Conservation (phyloP, 139 green algal genomes). For the Mesotaenium endlicherianum region DNA sequence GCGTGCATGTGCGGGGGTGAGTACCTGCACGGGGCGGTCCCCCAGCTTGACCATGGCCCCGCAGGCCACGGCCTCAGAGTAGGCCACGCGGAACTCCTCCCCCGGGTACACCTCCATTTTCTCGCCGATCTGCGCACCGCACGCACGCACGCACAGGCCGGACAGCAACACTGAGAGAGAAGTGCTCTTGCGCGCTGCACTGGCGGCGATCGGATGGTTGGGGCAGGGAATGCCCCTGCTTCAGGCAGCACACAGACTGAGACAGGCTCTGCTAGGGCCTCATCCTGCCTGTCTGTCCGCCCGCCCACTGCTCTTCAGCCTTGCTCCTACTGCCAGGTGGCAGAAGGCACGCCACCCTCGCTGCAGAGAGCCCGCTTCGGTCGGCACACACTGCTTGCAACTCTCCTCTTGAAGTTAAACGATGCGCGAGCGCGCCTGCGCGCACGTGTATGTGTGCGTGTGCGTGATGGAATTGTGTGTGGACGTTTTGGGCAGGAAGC, state of each 20-base stretch:
- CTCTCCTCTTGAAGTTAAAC: too few relatives aligned
- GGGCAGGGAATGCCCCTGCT: background rate
- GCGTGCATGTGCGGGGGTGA: background rate
- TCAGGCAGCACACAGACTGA: background rate
- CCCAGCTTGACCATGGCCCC: constrained; percentile 29
- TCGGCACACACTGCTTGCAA: too few relatives aligned
- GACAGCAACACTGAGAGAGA: background rate
- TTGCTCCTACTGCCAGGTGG: too few relatives aligned
- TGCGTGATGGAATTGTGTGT: too few relatives aligned
- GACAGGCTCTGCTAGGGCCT: too few relatives aligned
- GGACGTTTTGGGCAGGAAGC: background rate
- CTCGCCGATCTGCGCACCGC: constrained; percentile 3
- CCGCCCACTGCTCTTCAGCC: too few relatives aligned
- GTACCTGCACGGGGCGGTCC: constrained; percentile 29
- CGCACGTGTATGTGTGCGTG: too few relatives aligned
- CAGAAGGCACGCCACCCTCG: too few relatives aligned
- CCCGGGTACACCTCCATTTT: constrained; percentile 19
- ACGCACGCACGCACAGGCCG: background rate
- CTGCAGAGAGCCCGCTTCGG: too few relatives aligned
- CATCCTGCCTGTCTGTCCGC: too few relatives aligned
- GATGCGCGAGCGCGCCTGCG: too few relatives aligned
- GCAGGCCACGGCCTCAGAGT: constrained; percentile 29
- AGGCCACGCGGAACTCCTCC: constrained; percentile 27
- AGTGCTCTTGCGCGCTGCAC: too few relatives aligned
- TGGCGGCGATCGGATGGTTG: background rate